Conservation (phyloP, 1,139 yeast genomes). For the Saccharomyces hybrid region DNA sequence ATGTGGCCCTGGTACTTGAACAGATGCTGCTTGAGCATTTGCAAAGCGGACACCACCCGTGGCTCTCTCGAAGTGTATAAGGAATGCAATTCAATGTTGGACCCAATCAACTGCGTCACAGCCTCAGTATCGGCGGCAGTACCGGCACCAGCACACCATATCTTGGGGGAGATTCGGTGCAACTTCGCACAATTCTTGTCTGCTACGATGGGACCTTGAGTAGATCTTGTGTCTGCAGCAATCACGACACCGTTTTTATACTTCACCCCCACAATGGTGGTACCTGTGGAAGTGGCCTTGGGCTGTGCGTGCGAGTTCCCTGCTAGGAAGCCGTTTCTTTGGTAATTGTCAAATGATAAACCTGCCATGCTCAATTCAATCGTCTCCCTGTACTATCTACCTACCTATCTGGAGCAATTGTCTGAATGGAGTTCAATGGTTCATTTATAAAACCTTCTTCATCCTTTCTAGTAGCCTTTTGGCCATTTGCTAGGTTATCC, state of each 20-base stretch:
- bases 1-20: conserved; percentile 95
- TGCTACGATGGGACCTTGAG: conserved; percentile 92
- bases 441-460: neutral
- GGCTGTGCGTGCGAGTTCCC: conserved; percentile 71
- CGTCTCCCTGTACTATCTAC: too few relatives aligned
- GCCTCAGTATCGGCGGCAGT: conserved; percentile 99
- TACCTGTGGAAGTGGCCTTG: conserved; percentile 92
- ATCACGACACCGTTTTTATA: conserved; percentile 90
- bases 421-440: neutral
- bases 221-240: conserved; percentile 98
- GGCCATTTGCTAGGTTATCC: neutral
- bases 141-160: conserved; percentile 99
- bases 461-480: neutral
- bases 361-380: conserved; percentile 58
- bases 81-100: conserved; percentile 84
- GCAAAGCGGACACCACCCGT: conserved; percentile 87
- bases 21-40: conserved; percentile 87
- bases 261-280: conserved; percentile 94
- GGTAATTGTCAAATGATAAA: conserved; percentile 83
- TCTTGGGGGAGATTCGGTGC: conserved; percentile 83
- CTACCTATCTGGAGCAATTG: neutral
- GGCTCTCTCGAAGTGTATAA: conserved; percentile 79
- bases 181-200: conserved; percentile 96
- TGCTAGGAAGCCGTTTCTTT: conserved; percentile 70
- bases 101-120: conserved; percentile 84